Conservation (phyloP, 257 asterid species). For the Fraxinus cuspidata region DNA sequence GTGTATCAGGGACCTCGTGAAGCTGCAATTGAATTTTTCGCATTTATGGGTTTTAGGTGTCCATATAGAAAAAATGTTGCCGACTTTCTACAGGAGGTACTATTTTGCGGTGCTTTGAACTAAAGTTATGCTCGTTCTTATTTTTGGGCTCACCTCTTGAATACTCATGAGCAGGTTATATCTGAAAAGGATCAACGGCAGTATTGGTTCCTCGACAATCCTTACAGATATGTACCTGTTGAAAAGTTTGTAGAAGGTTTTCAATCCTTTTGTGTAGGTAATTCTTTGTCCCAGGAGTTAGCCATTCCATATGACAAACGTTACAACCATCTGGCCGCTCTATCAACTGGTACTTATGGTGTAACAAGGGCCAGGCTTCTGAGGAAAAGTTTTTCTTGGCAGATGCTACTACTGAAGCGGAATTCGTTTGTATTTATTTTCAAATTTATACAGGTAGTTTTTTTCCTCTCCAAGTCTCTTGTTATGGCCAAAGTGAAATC, state of each 20-base stretch:
- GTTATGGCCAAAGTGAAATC: not conserved
- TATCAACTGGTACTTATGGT: slow-evolving; percentile 54
- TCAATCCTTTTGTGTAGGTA: slow-evolving; percentile 56
- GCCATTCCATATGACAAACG: slow-evolving; percentile 51
- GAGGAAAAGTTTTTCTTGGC: slow-evolving; percentile 60
- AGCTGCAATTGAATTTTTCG: slow-evolving; percentile 59
- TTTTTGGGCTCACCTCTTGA: slow-evolving; percentile 28
- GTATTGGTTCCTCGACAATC: slow-evolving; percentile 60
- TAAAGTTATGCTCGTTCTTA: slow-evolving; percentile 15
- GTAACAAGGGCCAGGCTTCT: slow-evolving; percentile 51
- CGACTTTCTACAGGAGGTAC: slow-evolving; percentile 83
- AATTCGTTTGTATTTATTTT: slow-evolving; percentile 64
- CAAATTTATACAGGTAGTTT: slow-evolving; percentile 61
- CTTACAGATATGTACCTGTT: slow-evolving; percentile 49
- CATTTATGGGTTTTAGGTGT: slow-evolving; percentile 72
- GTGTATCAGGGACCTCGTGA: slow-evolving; percentile 88
- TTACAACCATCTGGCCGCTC: slow-evolving; percentile 60
- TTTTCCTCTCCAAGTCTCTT: not conserved
- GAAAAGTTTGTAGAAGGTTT: slow-evolving; percentile 62
- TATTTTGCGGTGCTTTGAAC: slow-evolving; percentile 20
- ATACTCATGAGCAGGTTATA: slow-evolving; percentile 43
- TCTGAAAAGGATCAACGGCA: slow-evolving; percentile 78
- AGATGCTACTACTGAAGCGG: slow-evolving; percentile 61
- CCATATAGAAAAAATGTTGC: slow-evolving; percentile 86
- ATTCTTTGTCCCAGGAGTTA: slow-evolving; percentile 46